These are phyloP conservation scores for Desmodesmus armatus DNA, from an alignment of 139 green algal genomes.

Conservation along the genomic window DNA sequence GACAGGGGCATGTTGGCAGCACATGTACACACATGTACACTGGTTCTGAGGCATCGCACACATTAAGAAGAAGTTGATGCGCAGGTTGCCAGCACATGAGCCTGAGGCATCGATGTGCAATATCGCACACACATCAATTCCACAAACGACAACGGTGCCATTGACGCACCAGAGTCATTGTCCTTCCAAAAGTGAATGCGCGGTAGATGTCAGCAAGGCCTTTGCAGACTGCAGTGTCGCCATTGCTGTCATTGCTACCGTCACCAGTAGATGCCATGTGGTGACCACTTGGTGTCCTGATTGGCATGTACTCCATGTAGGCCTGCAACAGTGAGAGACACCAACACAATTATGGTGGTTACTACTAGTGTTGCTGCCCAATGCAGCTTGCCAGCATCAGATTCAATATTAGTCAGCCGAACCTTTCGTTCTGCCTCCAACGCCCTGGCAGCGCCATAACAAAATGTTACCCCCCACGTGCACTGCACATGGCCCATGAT, in stretches of 20 bases:
- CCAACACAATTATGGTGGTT: background rate
- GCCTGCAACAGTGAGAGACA: conserved; percentile 4
- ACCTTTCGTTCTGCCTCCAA: no score
- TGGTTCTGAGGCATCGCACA: no score
- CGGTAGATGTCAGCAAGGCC: background rate
- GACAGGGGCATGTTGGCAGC: no score
- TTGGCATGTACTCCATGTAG: conserved; percentile 2
- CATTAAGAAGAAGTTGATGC: no score
- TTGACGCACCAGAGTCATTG: conserved; percentile 4
- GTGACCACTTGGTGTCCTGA: background rate
- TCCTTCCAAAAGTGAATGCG: background rate
- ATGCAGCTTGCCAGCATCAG: background rate
- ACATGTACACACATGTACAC: no score
- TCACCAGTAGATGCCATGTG: background rate
- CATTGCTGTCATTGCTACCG: background rate
- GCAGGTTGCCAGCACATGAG: no score
- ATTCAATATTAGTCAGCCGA: background rate
- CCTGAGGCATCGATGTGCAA: no score
- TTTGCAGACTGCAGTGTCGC: background rate
- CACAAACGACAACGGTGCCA: no score
- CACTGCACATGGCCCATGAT: background rate
- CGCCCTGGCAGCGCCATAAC: no score
- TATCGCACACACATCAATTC: no score
- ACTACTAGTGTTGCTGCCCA: background rate
- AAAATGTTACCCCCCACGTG: no score